Evolutionary conservation across 305 asterid genomes (phyloP), one percentile per base, ranked within the genome.

Genomic region (Solanum chacoense): DNA sequence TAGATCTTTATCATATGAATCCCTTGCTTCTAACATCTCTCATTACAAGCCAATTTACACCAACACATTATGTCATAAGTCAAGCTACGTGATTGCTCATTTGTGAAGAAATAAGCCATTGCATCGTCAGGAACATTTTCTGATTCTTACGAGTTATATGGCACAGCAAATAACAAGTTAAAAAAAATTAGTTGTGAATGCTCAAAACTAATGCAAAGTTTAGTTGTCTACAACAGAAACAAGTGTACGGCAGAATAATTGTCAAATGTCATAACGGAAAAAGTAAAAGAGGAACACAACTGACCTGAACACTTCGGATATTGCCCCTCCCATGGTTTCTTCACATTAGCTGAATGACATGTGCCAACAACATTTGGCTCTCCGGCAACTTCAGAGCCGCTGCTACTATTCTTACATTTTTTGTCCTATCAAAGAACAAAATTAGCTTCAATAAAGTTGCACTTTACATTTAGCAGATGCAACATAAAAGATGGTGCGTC

Each of bases 321-420:
- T 71, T 85, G 92, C 85, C 90, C 95, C 76, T 92, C 98, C 65
- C 91, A 90, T 90, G 95, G 85, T 90, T 89, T 93, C 91, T 94
- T 93, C 36, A 89, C 85, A 32, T 89, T 92, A 16, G 88, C 91
- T 8, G 95, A 91, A 92, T 91, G 90, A 85, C 93, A 94, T 85
- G 93, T 91, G 88, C 90, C 91, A 88, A 91, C 71, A 40, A 87
- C 91, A 80, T 72, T 88, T n/a, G 85, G 89, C 88, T 84, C 93
- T 89, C 93, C 91, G 14, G 89, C 92, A 80, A 88, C 90, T 88
- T 91, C 93, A 20, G 94, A 84, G 55, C 88, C 90, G 71, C 87
- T 71, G 35, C 87, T 89, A 88, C 88, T 88, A 79, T 83, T 89
- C 91, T 93, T 94, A 40, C 92, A 90, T 50, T 90, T 93, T 67